These are phyloP conservation scores for Solanum sitiens DNA, from an alignment of 257 asterid genomes.

Conservation along the genomic window DNA sequence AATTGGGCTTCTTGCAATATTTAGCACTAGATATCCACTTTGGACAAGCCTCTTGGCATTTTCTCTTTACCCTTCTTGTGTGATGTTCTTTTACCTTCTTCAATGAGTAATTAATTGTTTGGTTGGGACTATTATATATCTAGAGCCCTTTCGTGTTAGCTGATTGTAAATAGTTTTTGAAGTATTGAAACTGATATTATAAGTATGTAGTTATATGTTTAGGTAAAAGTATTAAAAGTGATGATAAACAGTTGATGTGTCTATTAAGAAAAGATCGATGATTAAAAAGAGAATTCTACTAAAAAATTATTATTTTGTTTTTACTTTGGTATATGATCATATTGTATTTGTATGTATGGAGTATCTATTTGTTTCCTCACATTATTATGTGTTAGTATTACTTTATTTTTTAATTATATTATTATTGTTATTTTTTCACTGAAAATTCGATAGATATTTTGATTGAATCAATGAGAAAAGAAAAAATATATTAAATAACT, in stretches of 20 bases:
- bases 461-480: no score
- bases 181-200: neutral
- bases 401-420: no score
- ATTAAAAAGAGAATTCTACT: no score
- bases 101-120: constrained; percentile 6
- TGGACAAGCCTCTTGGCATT: constrained; percentile 50
- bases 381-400: neutral
- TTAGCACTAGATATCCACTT: constrained; percentile 26
- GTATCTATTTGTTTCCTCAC: no score
- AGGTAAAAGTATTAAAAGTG: neutral
- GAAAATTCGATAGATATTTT: no score
- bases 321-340: neutral
- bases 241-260: neutral
- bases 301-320: no score
- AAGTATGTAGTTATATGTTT: neutral
- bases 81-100: constrained; percentile 28
- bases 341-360: no score
- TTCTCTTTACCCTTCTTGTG: constrained; percentile 36
- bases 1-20: constrained; percentile 36
- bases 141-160: neutral
- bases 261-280: neutral
- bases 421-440: no score
- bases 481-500: no score
- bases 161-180: neutral
- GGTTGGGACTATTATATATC: constrained; percentile 15